Base-by-base conservation (phyloP, 768 basidiomycete species). In the Coprinellus micaceus region DNA sequence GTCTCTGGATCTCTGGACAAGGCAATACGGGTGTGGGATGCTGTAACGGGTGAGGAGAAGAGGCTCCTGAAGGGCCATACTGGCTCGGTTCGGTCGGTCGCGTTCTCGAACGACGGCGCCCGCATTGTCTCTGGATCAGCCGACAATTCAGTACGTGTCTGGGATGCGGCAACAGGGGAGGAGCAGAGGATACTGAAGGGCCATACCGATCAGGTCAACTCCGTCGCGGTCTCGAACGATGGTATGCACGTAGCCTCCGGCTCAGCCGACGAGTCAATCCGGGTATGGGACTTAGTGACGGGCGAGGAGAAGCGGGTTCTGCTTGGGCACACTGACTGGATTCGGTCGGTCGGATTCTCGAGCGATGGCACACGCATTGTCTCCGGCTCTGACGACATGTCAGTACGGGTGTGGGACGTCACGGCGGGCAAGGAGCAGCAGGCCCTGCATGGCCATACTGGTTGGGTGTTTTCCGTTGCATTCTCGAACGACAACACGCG, bases 121-220 rank as follows among this genome's bases (percentile, higher is more conserved):
- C 11, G 19, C 10, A 28, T 47, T 28, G 71, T 67, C 5, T 76
- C 76, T 26, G 67, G 69, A 17, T 76, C 67, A 12, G 12, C 52
- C 28, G 66, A 69, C 47, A 46, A 54, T 13, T 64, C 61, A 10
- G 28, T 66, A 10, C 33, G 54, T 12, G 13, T 66, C 24, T 61
- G 58, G 60, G 51, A 60, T 53, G 44, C 51, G 15, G 21, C n/a
- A 2, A 63, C 54, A 7, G 61, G 66, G 2, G 13, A 46, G 19
- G 2, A 28, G 12, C 29, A 56, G n/a, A 13, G n/a, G 6, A 49
- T 21, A 9, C 51, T 66, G 13, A 24, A 50, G 21, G 52, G 45
- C 28, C 58, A 52, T 26, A 33, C 19, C 10, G 44, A 50, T 11
- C n/a, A 19, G 7, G 63, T 64, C 36, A 37, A 37, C 17, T 9